These are phyloP conservation scores for Plasmodium reichenowi DNA, from an alignment of 169 alveolate genomes.

Conservation along the genomic window DNA sequence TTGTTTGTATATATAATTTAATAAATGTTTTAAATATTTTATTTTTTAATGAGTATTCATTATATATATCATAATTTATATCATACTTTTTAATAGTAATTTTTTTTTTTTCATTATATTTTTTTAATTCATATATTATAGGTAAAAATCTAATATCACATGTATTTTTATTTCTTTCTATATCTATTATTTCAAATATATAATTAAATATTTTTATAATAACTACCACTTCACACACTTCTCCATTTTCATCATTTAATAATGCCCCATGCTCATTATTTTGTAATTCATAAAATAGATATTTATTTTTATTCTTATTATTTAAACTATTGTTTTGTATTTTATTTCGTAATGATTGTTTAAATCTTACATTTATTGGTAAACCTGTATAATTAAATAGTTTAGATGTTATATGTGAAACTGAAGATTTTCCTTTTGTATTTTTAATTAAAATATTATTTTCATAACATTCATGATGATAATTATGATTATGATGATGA, in stretches of 20 bases:
- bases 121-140: constrained; percentile 48
- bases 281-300: constrained; percentile 26
- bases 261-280: constrained; percentile 63
- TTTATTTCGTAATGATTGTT: constrained; percentile 51
- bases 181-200: constrained; percentile 43
- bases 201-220: constrained; percentile 48
- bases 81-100: constrained; percentile 54
- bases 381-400: constrained; percentile 51
- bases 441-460: background rate
- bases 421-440: background rate
- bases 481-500: background rate
- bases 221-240: constrained; percentile 49
- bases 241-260: constrained; percentile 60
- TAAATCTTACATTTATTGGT: constrained; percentile 36
- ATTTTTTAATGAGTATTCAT: constrained; percentile 41
- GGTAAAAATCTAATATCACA: constrained; percentile 62
- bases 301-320: constrained; percentile 33
- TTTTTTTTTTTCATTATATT: constrained; percentile 27
- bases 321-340: constrained; percentile 1
- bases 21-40: constrained; percentile 58
- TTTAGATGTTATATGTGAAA: constrained; percentile 16
- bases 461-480: background rate
- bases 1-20: constrained; percentile 53
- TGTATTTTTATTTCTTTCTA: constrained; percentile 46
- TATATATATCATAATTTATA: constrained; percentile 32